Base-by-base conservation (phyloP, 331 rosid genomes). In the Erythrophleum ivorense region DNA sequence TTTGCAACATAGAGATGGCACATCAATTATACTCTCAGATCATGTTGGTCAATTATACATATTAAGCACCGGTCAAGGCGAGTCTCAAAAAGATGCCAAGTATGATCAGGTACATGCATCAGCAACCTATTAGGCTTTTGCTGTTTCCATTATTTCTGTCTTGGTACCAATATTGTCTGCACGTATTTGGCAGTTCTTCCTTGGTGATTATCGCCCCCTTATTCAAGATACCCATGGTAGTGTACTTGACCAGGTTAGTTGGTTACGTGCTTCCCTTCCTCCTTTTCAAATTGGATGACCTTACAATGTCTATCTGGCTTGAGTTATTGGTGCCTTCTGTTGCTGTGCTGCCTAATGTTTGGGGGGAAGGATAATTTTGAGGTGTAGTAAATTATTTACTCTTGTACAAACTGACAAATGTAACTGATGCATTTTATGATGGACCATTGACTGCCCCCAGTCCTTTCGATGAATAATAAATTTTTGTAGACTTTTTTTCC, bases 191-290 rank as follows among this genome's bases (percentile, higher is more conserved):
- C 92, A 96, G 99, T 96, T 96, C 88, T 96, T 91, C 84, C 99
- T 96, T 62, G 99, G 99, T 85, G 99, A 96, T 91, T 96, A 89
- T 88, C 98, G 97, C 78, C 99, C 99, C 55, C 89, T 96, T 81
- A 82, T 92, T 85, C 98, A 93, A 80, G 99, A 96, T 85, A 86
- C 86, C 71, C 82, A 88, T 73, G 98, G 99, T 67, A 89, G 92
- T 90, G 97, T 89, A 80, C 83, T 96, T 81, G 99, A 96, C 84
- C 98, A 91, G 97, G 99, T 96, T 84, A 79, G 94, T 81, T 82
- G 80, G 77, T 78, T 53, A 38, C 71, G 63, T 76, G 36, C 45
- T 31, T 24, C 43, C 16, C 10, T 60, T 53, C 33, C 52, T 58
- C 49, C 9, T 64, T 80, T 63, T 75, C 52, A 6, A 29, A 45